Evolutionary conservation across 1,284 basidiomycete species (phyloP).

Genomic region (Omphalotus olearius): DNA sequence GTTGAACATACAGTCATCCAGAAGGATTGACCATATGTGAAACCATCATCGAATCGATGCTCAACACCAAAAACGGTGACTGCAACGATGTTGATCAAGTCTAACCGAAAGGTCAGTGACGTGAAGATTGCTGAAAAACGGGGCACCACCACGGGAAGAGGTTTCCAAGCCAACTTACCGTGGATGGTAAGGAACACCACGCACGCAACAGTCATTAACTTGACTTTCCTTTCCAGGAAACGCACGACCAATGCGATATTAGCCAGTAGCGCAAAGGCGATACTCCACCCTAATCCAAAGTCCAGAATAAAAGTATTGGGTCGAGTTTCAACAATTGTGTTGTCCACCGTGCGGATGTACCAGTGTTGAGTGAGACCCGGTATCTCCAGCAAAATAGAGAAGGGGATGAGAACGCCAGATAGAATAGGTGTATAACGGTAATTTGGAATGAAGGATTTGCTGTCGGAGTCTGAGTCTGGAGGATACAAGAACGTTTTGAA

Average conservation of each 20-base stretch:
- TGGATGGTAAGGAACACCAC: slow-evolving; percentile 63
- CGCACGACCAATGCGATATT: slow-evolving; percentile 66
- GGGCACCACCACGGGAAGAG: background rate
- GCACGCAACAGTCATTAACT: slow-evolving; percentile 58
- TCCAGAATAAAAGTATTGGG: slow-evolving; percentile 58
- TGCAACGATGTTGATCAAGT: slow-evolving; percentile 64
- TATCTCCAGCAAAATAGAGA: slow-evolving; percentile 77
- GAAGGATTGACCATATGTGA: slow-evolving; percentile 70
- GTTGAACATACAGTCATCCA: slow-evolving; percentile 84
- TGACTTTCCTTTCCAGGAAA: slow-evolving; percentile 68
- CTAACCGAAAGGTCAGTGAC: slow-evolving; percentile 27
- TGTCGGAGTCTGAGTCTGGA: slow-evolving; percentile 5
- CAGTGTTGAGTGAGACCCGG: slow-evolving; percentile 69
- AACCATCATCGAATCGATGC: slow-evolving; percentile 64
- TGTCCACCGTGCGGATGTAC: slow-evolving; percentile 57
- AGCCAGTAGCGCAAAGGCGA: slow-evolving; percentile 66
- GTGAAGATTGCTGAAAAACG: background rate
- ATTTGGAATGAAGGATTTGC: slow-evolving; percentile 21
- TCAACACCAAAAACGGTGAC: slow-evolving; percentile 64
- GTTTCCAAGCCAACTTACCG: slow-evolving; percentile 38
- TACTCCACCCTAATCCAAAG: slow-evolving; percentile 62
- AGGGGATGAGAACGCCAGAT: slow-evolving; percentile 69
- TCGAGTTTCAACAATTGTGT: slow-evolving; percentile 42
- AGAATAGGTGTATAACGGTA: slow-evolving; percentile 64
- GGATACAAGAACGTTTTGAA: slow-evolving; percentile 13